Evolutionary conservation across 495 filamentous ascomycete genomes (phyloP).

Genomic region (Lindgomyces ingoldianus): DNA sequence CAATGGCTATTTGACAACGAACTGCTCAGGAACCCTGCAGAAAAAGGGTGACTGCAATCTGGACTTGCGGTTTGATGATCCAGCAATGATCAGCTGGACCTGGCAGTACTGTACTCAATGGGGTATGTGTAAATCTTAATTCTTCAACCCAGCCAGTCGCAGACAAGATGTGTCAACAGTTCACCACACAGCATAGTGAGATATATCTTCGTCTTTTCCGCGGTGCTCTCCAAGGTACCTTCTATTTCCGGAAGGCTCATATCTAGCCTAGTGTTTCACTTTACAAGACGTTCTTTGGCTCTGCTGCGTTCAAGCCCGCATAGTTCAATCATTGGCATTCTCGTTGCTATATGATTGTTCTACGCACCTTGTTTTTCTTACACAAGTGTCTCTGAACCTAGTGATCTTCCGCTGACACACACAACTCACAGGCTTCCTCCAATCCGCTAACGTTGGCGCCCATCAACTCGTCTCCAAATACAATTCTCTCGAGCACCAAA

Average conservation of each 20-base stretch:
- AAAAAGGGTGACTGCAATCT: constrained; percentile 46
- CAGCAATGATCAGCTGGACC: constrained; percentile 53
- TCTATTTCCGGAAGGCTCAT: too few species aligned
- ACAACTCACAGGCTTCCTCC: constrained; percentile 41
- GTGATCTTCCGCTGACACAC: neutral
- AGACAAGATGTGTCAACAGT: too few species aligned
- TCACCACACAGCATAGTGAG: too few species aligned
- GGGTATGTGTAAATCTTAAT: constrained; percentile 48
- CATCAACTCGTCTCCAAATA: constrained; percentile 55
- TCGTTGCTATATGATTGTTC: too few species aligned
- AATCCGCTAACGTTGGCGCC: constrained; percentile 53
- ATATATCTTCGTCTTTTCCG: too few species aligned
- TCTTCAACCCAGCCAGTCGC: neutral
- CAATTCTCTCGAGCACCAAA: constrained; percentile 54
- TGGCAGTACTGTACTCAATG: constrained; percentile 66
- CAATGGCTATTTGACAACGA: constrained; percentile 48
- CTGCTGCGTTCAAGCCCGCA: too few species aligned
- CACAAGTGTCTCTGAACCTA: too few species aligned
- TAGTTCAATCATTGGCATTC: too few species aligned
- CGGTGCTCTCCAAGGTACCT: too few species aligned
- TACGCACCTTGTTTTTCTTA: too few species aligned
- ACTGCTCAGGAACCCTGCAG: constrained; percentile 41
- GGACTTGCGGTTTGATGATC: constrained; percentile 43
- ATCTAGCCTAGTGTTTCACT: too few species aligned
- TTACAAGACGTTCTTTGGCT: too few species aligned